Base-by-base conservation (phyloP, 2,329 filamentous ascomycete genomes). In the Coleophoma cylindrospora region DNA sequence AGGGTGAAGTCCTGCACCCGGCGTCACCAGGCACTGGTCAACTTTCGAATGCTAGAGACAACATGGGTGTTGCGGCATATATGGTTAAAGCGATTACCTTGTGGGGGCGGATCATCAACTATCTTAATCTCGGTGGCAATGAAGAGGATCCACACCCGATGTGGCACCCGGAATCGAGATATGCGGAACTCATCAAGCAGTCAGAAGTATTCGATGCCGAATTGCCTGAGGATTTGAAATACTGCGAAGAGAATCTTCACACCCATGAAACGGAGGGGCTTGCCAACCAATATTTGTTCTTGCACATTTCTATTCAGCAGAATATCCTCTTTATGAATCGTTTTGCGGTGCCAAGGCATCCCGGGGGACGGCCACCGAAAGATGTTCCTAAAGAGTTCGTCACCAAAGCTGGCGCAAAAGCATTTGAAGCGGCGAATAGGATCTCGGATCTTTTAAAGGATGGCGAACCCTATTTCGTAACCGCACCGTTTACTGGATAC, bases 11-110 rank as follows among this genome's bases (percentile, higher is more conserved):
- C 1, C 79, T 80, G 3, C 82, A 85, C 53, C 77, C 81, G 1
- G 76, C 82, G 8, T 73, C 80, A 1, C 74, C 76, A 3, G 80
- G 86, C 41, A 79, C 81, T n/a, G 83, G 80, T 3, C 81, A 86
- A 54, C 66, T 84, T 15, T 76, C 77, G 21, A 79, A 89, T 56
- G 76, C 86, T 1, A 83, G 79, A 60, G 84, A 88, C 8, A 96
- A 96, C 63, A 95, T 97, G 91, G 94, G 92, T 2, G 90, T 95
- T 4, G 87, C 91, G 2, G 91, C 92, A 11, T 96, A 95, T 67
- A 87, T 94, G 62, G 87, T 97, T 54, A 84, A 89, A 17, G 78
- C 86, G 2, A 88, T 97, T 54, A 83, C 91, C 2, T 74, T 96
- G 33, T 97, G 92, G 91, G 94, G 94, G 5, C 84, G 85, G 45